phyloP scores from a whole-genome alignment of 805 yeast genomes.

The Suhomyces emberorum region DNA sequence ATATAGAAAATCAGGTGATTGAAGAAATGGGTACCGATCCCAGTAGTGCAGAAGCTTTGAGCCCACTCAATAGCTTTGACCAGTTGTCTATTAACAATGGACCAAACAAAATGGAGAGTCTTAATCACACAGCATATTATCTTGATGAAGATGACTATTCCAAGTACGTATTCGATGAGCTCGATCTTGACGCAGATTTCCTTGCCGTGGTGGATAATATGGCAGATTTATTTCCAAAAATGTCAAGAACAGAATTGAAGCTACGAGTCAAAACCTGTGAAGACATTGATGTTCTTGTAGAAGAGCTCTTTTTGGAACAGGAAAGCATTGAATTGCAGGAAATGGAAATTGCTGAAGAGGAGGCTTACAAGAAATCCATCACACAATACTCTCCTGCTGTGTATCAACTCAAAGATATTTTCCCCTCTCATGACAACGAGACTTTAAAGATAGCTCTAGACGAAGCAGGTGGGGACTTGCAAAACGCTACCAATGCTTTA shows the following conservation, averaged over 20 bases:
- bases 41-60: no score
- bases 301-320: slow-evolving; percentile 19
- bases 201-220: slow-evolving; percentile 17
- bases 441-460: slow-evolving; percentile 27
- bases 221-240: slow-evolving; percentile 26
- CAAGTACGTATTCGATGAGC: slow-evolving; percentile 13
- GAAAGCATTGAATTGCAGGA: slow-evolving; percentile 9
- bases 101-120: no score
- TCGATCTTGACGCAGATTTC: slow-evolving; percentile 13
- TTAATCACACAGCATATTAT: slow-evolving; percentile 1
- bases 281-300: slow-evolving; percentile 22
- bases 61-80: no score
- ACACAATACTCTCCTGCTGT: slow-evolving; percentile 13
- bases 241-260: slow-evolving; percentile 24
- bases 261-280: slow-evolving; percentile 21
- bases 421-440: slow-evolving; percentile 39
- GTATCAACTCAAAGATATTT: slow-evolving; percentile 36
- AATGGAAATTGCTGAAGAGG: slow-evolving; percentile 5
- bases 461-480: slow-evolving; percentile 28
- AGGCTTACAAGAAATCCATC: slow-evolving; percentile 1
- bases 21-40: no score
- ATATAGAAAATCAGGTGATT: no score
- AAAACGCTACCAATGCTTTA: slow-evolving; percentile 21
- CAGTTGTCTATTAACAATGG: no score
- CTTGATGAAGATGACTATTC: slow-evolving; percentile 10